Evolutionary conservation across 2,329 filamentous ascomycete genomes (phyloP), one percentile per base, ranked within the genome.

Genomic region (Trichoderma pleuroti): DNA sequence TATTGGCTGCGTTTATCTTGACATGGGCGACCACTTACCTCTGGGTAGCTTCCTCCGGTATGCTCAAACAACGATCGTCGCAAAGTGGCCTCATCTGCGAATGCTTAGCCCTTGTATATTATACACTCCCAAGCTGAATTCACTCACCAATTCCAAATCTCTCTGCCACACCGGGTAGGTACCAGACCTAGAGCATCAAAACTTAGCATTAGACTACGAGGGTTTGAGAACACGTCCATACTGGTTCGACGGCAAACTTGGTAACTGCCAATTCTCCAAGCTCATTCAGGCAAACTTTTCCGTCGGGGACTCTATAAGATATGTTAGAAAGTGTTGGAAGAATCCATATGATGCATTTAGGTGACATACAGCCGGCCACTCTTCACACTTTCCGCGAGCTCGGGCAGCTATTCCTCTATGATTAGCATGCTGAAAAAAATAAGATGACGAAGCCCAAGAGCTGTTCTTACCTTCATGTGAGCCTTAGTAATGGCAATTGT

Each of bases 221-320:
- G 4, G 2, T 16, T 18, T 5, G 10, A 14, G 42, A 42, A n/a
- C 21, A 26, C 59, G 1, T 34, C 82, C 88, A 84, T 74, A 93
- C 95, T 28, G 96, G 96, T 81, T 99, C 96, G 24, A 98, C 96
- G 4, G 96, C 96, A 74, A 98, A 93, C 80, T 99, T 99, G 61
- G 96, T 98, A 6, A 98, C 96, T 36, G 92, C 92, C 46, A 98
- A 85, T 79, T 98, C 96, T 69, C 96, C 96, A 3, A 84, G 82
- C n/a, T 89, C 86, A 77, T 97, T 97, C 67, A 98, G 81, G 77
- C 94, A 95, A 57, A 98, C 93, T 78, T 94, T 96, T 65, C 96
- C 95, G 79, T 99, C 96, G 0, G 87, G 87, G 3, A 88, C 80
- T 70, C 86, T 87, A 28, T 5, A 10, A 2, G 14, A 60, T 32